Conservation (phyloP, 441 rosid species). For the Mallotus repandus region DNA sequence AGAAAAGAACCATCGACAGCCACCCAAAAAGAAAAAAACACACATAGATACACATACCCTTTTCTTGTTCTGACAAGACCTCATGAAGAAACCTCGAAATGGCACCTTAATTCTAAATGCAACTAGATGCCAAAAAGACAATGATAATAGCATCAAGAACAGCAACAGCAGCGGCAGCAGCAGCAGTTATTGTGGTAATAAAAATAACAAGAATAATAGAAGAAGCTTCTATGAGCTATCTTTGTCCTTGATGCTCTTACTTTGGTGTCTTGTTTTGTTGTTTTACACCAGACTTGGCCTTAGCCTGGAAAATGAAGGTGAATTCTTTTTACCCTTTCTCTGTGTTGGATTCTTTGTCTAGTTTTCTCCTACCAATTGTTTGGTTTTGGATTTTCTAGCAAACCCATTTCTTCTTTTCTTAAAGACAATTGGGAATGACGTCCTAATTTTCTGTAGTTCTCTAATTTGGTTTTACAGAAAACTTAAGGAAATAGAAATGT, state of each 20-base stretch:
- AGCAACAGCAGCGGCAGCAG: background rate
- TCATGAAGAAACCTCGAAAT: slow-evolving; percentile 45
- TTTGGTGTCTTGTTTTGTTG: slow-evolving; percentile 63
- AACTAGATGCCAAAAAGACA: slow-evolving; percentile 27
- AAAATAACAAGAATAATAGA: slow-evolving; percentile 12
- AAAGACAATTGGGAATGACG: background rate
- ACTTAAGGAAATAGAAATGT: background rate
- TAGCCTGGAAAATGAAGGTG: slow-evolving; percentile 60
- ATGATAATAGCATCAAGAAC: slow-evolving; percentile 3
- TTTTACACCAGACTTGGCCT: slow-evolving; percentile 55
- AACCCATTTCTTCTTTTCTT: slow-evolving; percentile 12
- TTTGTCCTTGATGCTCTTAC: slow-evolving; percentile 50
- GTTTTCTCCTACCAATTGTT: slow-evolving; percentile 1
- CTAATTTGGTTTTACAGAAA: slow-evolving; percentile 18
- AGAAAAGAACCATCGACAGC: background rate
- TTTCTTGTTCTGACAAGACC: slow-evolving; percentile 22
- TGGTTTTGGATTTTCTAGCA: slow-evolving; percentile 7
- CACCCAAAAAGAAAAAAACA: background rate
- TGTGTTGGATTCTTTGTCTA: background rate
- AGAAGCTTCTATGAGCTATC: slow-evolving; percentile 51
- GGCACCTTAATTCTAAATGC: slow-evolving; percentile 21
- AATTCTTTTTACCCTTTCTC: background rate
- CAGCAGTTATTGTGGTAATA: slow-evolving; percentile 8
- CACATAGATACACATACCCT: background rate
- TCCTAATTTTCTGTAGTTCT: background rate